phyloP scores from a whole-genome alignment of 495 filamentous ascomycete genomes.

The Cercophora samala region DNA sequence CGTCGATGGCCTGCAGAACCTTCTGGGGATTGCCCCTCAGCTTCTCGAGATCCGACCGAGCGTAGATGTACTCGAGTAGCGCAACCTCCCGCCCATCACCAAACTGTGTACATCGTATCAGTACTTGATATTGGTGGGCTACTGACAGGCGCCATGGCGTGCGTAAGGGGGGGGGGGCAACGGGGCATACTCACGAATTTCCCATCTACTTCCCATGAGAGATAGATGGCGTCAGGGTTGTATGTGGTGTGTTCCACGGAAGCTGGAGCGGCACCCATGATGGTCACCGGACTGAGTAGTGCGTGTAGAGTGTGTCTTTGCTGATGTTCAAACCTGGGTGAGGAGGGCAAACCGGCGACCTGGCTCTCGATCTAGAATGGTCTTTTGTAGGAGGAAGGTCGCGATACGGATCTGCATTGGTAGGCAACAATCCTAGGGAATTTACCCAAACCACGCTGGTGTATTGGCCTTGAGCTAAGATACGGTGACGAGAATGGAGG shows the following conservation, averaged over 20 bases:
- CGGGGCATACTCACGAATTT: slow-evolving; percentile 17
- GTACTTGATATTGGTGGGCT: neutral
- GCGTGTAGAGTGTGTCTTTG: neutral
- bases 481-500: neutral
- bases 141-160: slow-evolving; percentile 1
- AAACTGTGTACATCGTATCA: slow-evolving; percentile 40
- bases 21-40: slow-evolving; percentile 61
- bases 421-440: neutral
- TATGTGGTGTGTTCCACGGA: neutral
- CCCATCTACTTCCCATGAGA: slow-evolving; percentile 19
- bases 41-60: slow-evolving; percentile 48
- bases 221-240: slow-evolving; percentile 11
- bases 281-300: neutral
- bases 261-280: neutral
- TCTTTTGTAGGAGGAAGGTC: neutral
- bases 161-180: neutral
- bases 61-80: slow-evolving; percentile 65
- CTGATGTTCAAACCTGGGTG: neutral
- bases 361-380: neutral
- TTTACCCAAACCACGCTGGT: no score
- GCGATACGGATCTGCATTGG: neutral
- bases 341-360: neutral
- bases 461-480: neutral
- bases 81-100: slow-evolving; percentile 72
- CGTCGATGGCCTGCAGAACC: slow-evolving; percentile 68